Base-by-base conservation (phyloP, 305 asterid species). In the Fraxinus latifolia region DNA sequence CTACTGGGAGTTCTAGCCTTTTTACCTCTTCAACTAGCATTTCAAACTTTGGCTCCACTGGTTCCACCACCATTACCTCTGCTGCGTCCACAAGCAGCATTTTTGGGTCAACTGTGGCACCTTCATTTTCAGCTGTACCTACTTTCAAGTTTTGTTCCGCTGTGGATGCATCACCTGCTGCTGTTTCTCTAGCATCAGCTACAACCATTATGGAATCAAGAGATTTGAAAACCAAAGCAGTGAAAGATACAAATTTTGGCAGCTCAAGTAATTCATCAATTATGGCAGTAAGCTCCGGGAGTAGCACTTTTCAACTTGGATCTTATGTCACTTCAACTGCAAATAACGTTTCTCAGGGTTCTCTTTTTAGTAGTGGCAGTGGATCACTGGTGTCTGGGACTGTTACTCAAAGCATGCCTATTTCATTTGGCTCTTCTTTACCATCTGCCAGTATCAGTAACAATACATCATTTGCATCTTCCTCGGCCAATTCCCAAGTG, bases 131-230 rank as follows among this genome's bases (percentile, higher is more conserved):
- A 12, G 67, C 77, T 77, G 87, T 9, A 37, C 86, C 91, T 65
- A 72, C 71, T 77, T 82, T 82, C 79, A 87, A 83, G 58, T 83
- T 81, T 82, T 90, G 90, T 77, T 42, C 87, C 58, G 60, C 91
- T 55, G 78, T 37, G 27, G 86, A 84, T 81, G 84, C 83, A 29
- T 75, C 86, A 27, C 68, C 86, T 6, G 36, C 81, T 81, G 34
- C 82, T 21, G 86, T 80, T 74, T 82, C 93, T 86, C 82, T 83
- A 31, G 77, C 87, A 83, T 44, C 91, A 77, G 77, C 87, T 7
- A 27, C 83, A 83, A 80, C 77, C 33, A 44, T 78, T 23, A 32
- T 82, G 25, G 84, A 77, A 60, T 65, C 72, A 15, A 74, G 81
- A 68, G 87, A 84, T 47, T 77, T 25, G 76, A 32, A 67, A 36